Conservation (phyloP, 2,329 filamentous ascomycete species). For the Alternaria tenuissima region DNA sequence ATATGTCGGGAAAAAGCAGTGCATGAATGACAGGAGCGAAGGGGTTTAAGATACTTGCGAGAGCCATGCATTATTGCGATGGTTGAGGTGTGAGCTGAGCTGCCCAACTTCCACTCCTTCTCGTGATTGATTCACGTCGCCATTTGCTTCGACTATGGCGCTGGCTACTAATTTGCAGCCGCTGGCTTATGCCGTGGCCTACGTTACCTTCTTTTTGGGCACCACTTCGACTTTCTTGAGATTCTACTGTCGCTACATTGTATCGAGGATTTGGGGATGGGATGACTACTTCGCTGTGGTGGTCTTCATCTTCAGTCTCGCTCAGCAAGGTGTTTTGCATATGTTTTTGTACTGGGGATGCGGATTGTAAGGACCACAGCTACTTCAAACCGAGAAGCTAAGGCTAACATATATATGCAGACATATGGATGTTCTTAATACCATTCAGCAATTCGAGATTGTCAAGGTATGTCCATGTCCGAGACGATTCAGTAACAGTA, state of each 20-base stretch:
- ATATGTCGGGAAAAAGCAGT: conserved; percentile 4
- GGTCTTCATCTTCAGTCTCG: conserved; percentile 22
- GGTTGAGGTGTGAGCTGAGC: conserved; percentile 8
- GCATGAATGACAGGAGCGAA: not conserved
- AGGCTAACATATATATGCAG: not conserved
- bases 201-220: conserved; percentile 26
- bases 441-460: conserved; percentile 10
- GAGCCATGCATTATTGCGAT: conserved; percentile 5
- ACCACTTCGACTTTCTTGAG: conserved; percentile 23
- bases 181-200: conserved; percentile 29
- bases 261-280: conserved; percentile 27
- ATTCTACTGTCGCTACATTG: conserved; percentile 25
- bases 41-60: conserved; percentile 3
- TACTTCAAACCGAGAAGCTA: not conserved
- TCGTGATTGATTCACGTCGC: conserved; percentile 8
- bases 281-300: conserved; percentile 29
- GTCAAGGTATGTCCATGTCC: not conserved
- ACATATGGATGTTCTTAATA: conserved; percentile 5
- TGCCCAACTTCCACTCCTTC: conserved; percentile 8
- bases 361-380: conserved; percentile 23
- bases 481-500: not conserved
- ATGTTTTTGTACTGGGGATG: conserved; percentile 34
- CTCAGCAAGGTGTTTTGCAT: conserved; percentile 30
- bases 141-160: conserved; percentile 16
- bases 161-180: conserved; percentile 24